Conservation (phyloP, 768 basidiomycete genomes). For the Mycena indigotica region DNA sequence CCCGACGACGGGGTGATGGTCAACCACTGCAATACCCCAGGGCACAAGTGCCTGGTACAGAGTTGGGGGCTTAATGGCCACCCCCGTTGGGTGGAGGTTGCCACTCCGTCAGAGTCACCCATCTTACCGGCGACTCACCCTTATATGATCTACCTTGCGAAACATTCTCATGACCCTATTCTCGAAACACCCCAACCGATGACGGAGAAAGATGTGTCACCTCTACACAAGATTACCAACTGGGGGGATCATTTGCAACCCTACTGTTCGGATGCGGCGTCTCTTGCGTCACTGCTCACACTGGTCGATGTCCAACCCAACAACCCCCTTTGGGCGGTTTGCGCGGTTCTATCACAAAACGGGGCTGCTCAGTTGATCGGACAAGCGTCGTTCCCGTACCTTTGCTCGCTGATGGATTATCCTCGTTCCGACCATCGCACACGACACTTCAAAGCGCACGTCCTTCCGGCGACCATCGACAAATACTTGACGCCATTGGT, state of each 20-base stretch:
- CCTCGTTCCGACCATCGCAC: background rate
- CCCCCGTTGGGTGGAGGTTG: too few relatives aligned
- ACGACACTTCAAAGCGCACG: too few relatives aligned
- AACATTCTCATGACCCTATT: too few relatives aligned
- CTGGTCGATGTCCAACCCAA: background rate
- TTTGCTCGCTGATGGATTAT: background rate
- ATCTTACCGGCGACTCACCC: too few relatives aligned
- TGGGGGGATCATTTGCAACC: background rate
- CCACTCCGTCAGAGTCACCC: too few relatives aligned
- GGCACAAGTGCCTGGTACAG: too few relatives aligned
- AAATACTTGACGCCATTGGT: background rate
- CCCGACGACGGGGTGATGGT: too few relatives aligned
- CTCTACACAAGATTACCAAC: background rate
- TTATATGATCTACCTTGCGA: too few relatives aligned
- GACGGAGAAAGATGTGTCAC: background rate
- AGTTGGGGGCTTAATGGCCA: too few relatives aligned
- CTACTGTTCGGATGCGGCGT: too few relatives aligned
- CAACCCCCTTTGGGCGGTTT: background rate
- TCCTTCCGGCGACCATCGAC: background rate
- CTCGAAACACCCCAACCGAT: too few relatives aligned
- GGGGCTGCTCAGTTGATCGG: background rate
- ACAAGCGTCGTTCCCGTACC: background rate
- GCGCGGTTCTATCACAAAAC: background rate
- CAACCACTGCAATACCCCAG: too few relatives aligned
- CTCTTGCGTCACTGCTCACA: background rate